Evolutionary conservation across 306 rosid species (phyloP), one percentile per base, ranked within the genome.

Genomic region (Cicer bijugum): DNA sequence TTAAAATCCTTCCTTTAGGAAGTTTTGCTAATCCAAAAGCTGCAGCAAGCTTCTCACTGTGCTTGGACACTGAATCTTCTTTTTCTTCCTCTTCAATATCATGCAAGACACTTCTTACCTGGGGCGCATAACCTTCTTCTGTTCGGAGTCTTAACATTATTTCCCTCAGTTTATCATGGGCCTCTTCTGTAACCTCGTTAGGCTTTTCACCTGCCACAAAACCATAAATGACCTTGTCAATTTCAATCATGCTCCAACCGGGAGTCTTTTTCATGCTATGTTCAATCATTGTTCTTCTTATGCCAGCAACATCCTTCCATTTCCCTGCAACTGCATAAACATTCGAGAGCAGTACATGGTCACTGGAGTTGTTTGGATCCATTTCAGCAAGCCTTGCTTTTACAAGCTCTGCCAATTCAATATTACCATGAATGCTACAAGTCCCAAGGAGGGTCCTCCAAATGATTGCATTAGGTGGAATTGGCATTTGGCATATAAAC

Each of bases 361-460:
- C 98, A 43, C 96, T 77, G 6, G 96, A 87, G 77, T 90, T 79
- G 53, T 82, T 69, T 1, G 97, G 98, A 76, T 93, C 98, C 77
- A 87, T 82, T 81, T 82, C 83, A 63, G 82, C 77, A 72, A 93
- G 91, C 80, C 80, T 83, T 60, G 86, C 83, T 78, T 89, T 93
- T 77, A 93, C 96, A 58, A 80, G 74, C 76, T 86, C 88, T 2
- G 87, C 98, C 85, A 93, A 64, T 52, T 87, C 83, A 7, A 90
- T 81, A 44, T 93, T 69, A 44, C 93, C 96, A 78, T 93, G 93
- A 85, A 93, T 75, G 80, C 97, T 87, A 76, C 97, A 93, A 80
- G 98, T 97, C 67, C 98, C 98, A 8, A 90, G 91, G 74, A 93
- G 96, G 59, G 93, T 89, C 82, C 97, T 72, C 97, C 98, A 93